Evolutionary conservation across 1,284 basidiomycete species (phyloP), one percentile per base, ranked within the genome.

Genomic region (Moesziomyces sp.): DNA sequence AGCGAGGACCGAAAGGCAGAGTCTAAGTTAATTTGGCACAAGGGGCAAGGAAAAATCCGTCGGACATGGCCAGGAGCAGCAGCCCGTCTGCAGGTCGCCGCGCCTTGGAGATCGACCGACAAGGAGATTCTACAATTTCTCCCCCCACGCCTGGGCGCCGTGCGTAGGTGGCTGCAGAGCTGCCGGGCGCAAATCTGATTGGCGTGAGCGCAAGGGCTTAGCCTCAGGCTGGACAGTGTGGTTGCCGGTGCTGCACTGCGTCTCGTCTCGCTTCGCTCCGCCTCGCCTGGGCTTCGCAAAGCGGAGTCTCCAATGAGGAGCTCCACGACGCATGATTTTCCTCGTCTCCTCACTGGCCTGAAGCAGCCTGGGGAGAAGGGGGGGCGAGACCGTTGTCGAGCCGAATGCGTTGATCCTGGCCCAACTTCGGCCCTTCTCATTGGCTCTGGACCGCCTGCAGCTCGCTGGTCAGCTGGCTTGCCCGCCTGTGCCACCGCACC

Each of bases 251-350:
- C 35, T 16, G 30, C 8, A 8, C 11, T 35, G 35, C 35, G 14
- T 13, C 35, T 11, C 35, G 10, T 14, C 16, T 14, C 35, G 35
- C 43, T n/a, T 44, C 30, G 34, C 19, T 23, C 18, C 35, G 35
- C 43, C 26, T 44, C 30, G 34, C 19, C 35, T 24, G 21, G 26
- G 9, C 24, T 46, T 49, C 50, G 48, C 40, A 43, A 52, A 59
- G 63, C 63, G 63, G 63, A 66, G 63, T 56, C 63, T 60, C 57
- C 57, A 34, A 24, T 14, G 10, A 24, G 9, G 42, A 26, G 35
- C 35, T 38, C 35, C 35, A 38, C 35, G 16, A 38, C 35, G 35
- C 35, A 38, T 38, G 35, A 38, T 38, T 38, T 38, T 38, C 35
- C 35, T 38, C 35, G 35, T 30, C 30, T 30, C 30, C 30, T 28